Base-by-base conservation (phyloP, 2,329 filamentous ascomycete species). In the Tolypocladium endophyticum region DNA sequence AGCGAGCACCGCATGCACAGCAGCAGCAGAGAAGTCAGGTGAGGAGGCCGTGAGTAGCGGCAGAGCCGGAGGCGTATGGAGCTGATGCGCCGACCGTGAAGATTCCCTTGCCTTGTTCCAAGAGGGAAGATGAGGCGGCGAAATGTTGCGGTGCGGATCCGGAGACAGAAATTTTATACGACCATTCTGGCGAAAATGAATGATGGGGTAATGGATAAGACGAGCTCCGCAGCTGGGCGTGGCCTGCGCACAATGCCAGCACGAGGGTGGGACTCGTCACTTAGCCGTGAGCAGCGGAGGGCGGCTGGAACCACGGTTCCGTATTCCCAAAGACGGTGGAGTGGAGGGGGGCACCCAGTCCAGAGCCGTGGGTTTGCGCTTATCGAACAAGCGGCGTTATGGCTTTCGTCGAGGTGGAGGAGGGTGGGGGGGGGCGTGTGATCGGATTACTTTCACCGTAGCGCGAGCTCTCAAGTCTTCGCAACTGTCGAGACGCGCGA, bases 381-480 rank as follows among this genome's bases (percentile, higher is more conserved):
- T 61, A 72, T 69, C 68, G 65, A 70, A 64, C 65, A 70, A 64
- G 64, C 64, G 62, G 64, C 64, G 66, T 64, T 68, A 63, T 63
- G 64, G 61, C 58, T 58, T 58, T 64, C 58, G 58, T 62, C 57
- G 56, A 55, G 55, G 43, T 23, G 43, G 58, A 62, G 58, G 55
- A 58, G 63, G 58, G 65, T 63, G 58, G 62, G 58, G 66, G 64
- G 50, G 30, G 65, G 65, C 28, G 63, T 63, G 62, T 63, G 61
- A 67, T 71, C 68, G 69, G 70, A 64, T 65, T 70, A 68, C 72
- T 72, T 71, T 68, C 67, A 67, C 68, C 58, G 65, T 68, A 68
- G 68, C 66, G 67, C 60, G 62, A 64, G 60, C 41, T 58, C 55
- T 33, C 62, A 56, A 61, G 61, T 53, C 25, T 30, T 50, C 23